Conservation (phyloP, 192 early-diverging fungal species). For the Paraglomus brasilianum region DNA sequence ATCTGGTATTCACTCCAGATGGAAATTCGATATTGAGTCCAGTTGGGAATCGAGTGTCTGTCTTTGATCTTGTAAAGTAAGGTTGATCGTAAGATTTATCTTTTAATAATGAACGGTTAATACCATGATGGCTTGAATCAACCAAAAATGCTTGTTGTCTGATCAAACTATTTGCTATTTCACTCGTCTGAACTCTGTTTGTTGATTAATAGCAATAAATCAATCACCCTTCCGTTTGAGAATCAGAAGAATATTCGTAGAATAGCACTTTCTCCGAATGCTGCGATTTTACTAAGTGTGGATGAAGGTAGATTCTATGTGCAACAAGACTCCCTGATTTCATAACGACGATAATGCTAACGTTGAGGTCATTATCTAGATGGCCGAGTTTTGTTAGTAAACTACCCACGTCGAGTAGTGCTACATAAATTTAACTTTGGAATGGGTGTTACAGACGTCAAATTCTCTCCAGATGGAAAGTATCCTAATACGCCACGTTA, state of each 20-base stretch:
- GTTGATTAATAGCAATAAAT: slow-evolving; percentile 72
- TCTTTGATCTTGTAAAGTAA: slow-evolving; percentile 95
- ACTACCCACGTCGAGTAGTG: slow-evolving; percentile 81
- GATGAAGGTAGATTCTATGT: slow-evolving; percentile 70
- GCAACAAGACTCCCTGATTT: background rate
- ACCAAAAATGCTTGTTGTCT: background rate
- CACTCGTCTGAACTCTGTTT: background rate
- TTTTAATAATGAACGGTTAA: background rate
- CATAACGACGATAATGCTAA: background rate
- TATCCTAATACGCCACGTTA: slow-evolving; percentile 22
- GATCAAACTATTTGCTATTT: background rate
- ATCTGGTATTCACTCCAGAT: slow-evolving; percentile 92
- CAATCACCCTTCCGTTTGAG: slow-evolving; percentile 91
- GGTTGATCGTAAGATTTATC: slow-evolving; percentile 10
- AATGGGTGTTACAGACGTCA: slow-evolving; percentile 70
- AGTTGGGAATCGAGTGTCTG: slow-evolving; percentile 93
- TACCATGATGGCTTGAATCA: background rate
- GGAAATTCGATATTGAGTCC: slow-evolving; percentile 91
- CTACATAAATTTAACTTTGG: slow-evolving; percentile 91
- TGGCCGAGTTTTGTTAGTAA: slow-evolving; percentile 84
- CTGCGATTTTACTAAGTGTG: slow-evolving; percentile 82
- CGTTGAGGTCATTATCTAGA: slow-evolving; percentile 47
- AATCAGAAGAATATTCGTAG: slow-evolving; percentile 87
- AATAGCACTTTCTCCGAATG: slow-evolving; percentile 88
- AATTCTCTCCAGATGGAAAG: slow-evolving; percentile 91